A percentile compares a stretch with the other conserved stretches of the same genome.
These are phyloP conservation scores for Curvularia spicifera DNA, from an alignment of 2,329 filamentous ascomycete genomes.

Conservation along the genomic window DNA sequence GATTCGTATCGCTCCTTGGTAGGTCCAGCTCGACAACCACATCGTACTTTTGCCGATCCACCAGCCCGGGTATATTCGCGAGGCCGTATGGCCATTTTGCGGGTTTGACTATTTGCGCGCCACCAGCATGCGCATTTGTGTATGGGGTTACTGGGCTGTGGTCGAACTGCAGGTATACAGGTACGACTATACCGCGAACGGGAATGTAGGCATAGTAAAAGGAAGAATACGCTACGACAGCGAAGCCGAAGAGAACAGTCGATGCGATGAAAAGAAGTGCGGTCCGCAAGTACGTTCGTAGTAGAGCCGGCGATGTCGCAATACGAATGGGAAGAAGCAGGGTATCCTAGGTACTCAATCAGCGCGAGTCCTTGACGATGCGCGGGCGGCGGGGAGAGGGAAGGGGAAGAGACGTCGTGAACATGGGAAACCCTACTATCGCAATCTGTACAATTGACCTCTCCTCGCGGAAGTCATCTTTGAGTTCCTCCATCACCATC, in stretches of 20 bases:
- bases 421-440: constrained; percentile 27
- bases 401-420: neutral
- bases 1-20: constrained; percentile 78
- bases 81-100: constrained; percentile 59
- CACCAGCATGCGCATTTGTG: constrained; percentile 13
- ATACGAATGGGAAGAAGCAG: constrained; percentile 61
- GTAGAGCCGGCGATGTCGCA: constrained; percentile 66
- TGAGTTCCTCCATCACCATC: constrained; percentile 30
- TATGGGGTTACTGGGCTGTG: constrained; percentile 19
- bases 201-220: constrained; percentile 76
- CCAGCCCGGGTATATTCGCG: constrained; percentile 51
- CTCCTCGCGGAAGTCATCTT: constrained; percentile 27
- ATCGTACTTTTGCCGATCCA: constrained; percentile 81
- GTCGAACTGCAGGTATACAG: constrained; percentile 71
- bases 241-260: constrained; percentile 62
- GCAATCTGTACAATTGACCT: constrained; percentile 24
- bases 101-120: constrained; percentile 6
- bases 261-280: constrained; percentile 61
- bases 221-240: constrained; percentile 66
- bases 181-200: constrained; percentile 65
- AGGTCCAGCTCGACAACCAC: constrained; percentile 76
- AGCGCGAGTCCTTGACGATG: constrained; percentile 9
- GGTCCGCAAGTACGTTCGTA: constrained; percentile 68
- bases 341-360: constrained; percentile 53
- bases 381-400: neutral